phyloP scores from a whole-genome alignment of 768 basidiomycete species.

The Suillus variegatus region DNA sequence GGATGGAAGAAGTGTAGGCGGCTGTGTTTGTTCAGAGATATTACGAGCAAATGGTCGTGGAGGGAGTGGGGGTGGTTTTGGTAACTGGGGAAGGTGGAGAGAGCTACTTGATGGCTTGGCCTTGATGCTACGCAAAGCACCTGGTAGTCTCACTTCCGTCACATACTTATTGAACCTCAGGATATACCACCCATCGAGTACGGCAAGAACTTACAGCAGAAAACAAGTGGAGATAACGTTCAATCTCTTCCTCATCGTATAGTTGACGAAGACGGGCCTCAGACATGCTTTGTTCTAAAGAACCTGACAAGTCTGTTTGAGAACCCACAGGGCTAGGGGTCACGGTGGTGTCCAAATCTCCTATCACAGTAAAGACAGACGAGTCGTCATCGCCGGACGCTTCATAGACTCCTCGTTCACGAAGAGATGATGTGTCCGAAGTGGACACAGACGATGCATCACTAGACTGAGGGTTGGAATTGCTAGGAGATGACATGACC shows the following conservation, averaged over 20 bases:
- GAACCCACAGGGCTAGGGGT: background rate
- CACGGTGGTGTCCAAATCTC: background rate
- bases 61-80: conserved; percentile 6
- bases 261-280: conserved; percentile 57
- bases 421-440: background rate
- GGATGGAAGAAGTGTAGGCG: conserved; percentile 9
- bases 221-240: conserved; percentile 61
- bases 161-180: conserved; percentile 47
- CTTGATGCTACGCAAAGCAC: conserved; percentile 19
- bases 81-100: background rate
- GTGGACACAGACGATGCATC: background rate
- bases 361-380: background rate
- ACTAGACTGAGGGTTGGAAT: background rate
- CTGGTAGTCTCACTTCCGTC: conserved; percentile 49
- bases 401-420: background rate
- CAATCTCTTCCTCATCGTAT: conserved; percentile 66
- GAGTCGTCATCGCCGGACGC: background rate
- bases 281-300: conserved; percentile 37
- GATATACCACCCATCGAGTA: background rate
- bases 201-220: conserved; percentile 47
- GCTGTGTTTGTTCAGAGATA: background rate
- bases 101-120: background rate
- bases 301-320: conserved; percentile 1
- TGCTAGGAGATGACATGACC: background rate
- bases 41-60: background rate